Conservation (phyloP, 2,329 filamentous ascomycete genomes). For the Fusarium torreyae region DNA sequence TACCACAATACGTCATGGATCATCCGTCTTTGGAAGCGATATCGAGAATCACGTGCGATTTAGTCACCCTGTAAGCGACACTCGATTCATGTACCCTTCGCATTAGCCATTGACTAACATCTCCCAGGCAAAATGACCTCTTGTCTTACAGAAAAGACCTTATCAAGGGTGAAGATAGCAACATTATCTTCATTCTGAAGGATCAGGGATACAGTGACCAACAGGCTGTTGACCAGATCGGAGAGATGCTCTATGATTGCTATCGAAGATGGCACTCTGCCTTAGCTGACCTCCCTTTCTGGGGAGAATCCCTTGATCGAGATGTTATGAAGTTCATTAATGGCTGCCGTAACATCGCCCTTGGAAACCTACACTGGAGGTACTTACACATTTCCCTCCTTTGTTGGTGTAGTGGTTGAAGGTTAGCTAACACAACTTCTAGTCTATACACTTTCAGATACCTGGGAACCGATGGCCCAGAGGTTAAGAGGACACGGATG, state of each 20-base stretch:
- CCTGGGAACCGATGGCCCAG: slow-evolving; percentile 14
- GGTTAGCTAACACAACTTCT: neutral
- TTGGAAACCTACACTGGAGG: slow-evolving; percentile 30
- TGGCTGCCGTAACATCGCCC: slow-evolving; percentile 30
- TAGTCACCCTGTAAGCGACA: slow-evolving; percentile 23
- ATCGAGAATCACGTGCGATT: slow-evolving; percentile 29
- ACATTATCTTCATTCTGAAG: slow-evolving; percentile 32
- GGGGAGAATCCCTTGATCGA: slow-evolving; percentile 27
- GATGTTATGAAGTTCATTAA: slow-evolving; percentile 34
- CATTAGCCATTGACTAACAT: neutral
- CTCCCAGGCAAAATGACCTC: slow-evolving; percentile 23
- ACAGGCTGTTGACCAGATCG: slow-evolving; percentile 27
- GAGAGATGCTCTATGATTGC: slow-evolving; percentile 31
- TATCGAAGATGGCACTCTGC: slow-evolving; percentile 29
- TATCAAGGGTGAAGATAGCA: slow-evolving; percentile 26
- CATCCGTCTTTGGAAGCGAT: slow-evolving; percentile 27
- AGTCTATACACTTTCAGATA: slow-evolving; percentile 29
- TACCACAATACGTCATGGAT: slow-evolving; percentile 32
- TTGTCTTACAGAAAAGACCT: slow-evolving; percentile 33
- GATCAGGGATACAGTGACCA: slow-evolving; percentile 32
- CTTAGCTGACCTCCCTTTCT: slow-evolving; percentile 24
- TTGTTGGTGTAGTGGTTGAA: accelerated
- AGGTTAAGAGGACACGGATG: slow-evolving; percentile 29
- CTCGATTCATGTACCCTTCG: neutral
- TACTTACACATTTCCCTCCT: neutral